Evolutionary conservation across 2,329 filamentous ascomycete species (phyloP), one percentile per base, ranked within the genome.

Genomic region (Chrysoporthe puriensis): DNA sequence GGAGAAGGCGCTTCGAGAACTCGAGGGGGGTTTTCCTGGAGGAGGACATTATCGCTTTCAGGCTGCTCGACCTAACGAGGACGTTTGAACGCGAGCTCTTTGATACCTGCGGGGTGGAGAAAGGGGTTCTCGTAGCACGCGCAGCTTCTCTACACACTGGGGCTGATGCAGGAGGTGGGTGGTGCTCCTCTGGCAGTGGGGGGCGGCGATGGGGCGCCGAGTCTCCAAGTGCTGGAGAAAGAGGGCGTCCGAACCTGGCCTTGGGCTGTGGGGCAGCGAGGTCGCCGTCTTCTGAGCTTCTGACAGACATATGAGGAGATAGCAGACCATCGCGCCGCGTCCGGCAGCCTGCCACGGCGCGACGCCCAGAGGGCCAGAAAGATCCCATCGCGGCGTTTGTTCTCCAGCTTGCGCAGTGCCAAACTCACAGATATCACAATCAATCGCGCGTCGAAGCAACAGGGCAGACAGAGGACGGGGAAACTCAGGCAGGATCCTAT

Each of bases 1-100:
- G 54, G 16, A 57, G 7, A 9, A 40, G 6, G 7, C 54, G 32
- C 16, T 57, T 57, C 18, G 54, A 34, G 34, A 21, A 16, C 14
- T 34, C 14, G 34, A 32, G 11, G 21, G 21, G 50, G 6, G 50
- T 54, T 16, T 32, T 54, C 26, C 26, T n/a, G 48, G 52, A 36
- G 32, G 54, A n/a, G 54, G 34, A 46, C 54, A 57, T 57, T 40
- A 34, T 57, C 32, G 34, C 34, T 40, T 57, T 57, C 16, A 34
- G 32, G 6, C 32, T 16, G 7, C 54, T 57, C 3, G 4, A 3
- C 18, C 18, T 16, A 9, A 11, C 40, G 14, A n/a, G 16, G 26
- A 21, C 50, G 7, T 4, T 21, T 34, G 7, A 7, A 32, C 14
- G 3, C 11, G 26, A 14, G 50, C 50, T 34, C 50, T 54, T 54